Evolutionary conservation across 805 yeast species (phyloP).

Genomic region (Suhomyces sp.): DNA sequence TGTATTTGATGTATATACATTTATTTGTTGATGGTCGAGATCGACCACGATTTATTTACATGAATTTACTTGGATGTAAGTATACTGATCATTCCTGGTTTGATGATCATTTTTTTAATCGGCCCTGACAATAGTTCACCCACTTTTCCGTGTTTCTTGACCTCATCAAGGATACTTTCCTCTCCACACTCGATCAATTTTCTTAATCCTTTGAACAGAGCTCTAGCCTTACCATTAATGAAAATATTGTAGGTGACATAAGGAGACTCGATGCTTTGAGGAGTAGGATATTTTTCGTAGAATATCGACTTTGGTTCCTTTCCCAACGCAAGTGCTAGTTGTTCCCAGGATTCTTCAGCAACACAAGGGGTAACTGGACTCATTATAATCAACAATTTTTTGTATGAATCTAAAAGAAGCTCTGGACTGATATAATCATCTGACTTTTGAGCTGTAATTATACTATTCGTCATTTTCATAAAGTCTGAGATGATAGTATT

Average conservation of each 20-base stretch:
- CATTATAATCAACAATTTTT: conserved; percentile 58
- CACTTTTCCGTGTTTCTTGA: conserved; percentile 14
- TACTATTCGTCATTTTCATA: conserved; percentile 71
- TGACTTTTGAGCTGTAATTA: conserved; percentile 40
- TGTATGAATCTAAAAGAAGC: conserved; percentile 48
- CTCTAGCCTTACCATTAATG: conserved; percentile 70
- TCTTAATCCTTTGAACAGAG: conserved; percentile 36
- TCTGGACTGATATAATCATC: conserved; percentile 30
- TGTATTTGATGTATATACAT: conserved; percentile 3
- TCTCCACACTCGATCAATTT: conserved; percentile 36
- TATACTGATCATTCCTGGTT: conserved; percentile 49
- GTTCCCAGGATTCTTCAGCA: conserved; percentile 81
- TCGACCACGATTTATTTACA: conserved; percentile 12
- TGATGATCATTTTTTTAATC: conserved; percentile 56
- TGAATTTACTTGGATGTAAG: conserved; percentile 23
- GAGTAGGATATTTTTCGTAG: conserved; percentile 63
- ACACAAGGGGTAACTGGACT: conserved; percentile 82
- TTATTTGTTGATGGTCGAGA: conserved; percentile 4
- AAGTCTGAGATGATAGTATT: conserved; percentile 87
- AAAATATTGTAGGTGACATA: conserved; percentile 54
- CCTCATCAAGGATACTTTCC: conserved; percentile 33
- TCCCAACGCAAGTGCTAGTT: conserved; percentile 24
- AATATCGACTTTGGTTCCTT: conserved; percentile 50
- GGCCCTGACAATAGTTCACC: conserved; percentile 21
- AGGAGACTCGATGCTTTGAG: conserved; percentile 38